These are phyloP conservation scores for Russula sp. DNA, from an alignment of 768 basidiomycete genomes.

Conservation along the genomic window DNA sequence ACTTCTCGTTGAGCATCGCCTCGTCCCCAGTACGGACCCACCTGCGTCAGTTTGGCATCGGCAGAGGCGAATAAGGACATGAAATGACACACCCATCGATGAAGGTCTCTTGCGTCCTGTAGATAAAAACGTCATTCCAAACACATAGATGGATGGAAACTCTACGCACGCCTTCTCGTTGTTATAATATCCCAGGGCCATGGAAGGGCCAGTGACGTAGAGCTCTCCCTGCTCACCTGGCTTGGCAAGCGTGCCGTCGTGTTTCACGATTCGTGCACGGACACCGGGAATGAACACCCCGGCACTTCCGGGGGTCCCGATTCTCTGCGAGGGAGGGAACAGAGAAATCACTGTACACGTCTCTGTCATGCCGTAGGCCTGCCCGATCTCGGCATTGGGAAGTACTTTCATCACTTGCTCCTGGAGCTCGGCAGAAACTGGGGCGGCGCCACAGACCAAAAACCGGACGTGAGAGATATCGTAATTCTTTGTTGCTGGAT, in stretches of 20 bases:
- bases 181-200: constrained; percentile 42
- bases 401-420: constrained; percentile 43
- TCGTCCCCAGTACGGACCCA: constrained; percentile 68
- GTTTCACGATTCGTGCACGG: constrained; percentile 44
- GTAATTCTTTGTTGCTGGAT: constrained; percentile 28
- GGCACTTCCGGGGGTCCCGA: constrained; percentile 47
- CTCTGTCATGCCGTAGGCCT: constrained; percentile 67
- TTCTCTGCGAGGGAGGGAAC: constrained; percentile 41
- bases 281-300: constrained; percentile 45
- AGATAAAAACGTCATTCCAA: background rate
- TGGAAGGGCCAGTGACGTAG: constrained; percentile 36
- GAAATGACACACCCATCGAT: constrained; percentile 46
- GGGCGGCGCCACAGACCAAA: constrained; percentile 31
- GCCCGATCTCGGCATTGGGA: constrained; percentile 51
- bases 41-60: constrained; percentile 29
- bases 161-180: constrained; percentile 51
- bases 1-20: constrained; percentile 46
- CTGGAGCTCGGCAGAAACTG: constrained; percentile 30
- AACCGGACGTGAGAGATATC: constrained; percentile 27
- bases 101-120: constrained; percentile 62
- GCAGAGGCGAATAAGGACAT: too few species aligned
- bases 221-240: constrained; percentile 56
- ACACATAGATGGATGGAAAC: background rate
- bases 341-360: constrained; percentile 47
- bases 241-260: constrained; percentile 46